Evolutionary conservation across 108 stramenopile genomes (phyloP), one percentile per base, ranked within the genome.

Genomic region (Chaetoceros tenuissimus): DNA sequence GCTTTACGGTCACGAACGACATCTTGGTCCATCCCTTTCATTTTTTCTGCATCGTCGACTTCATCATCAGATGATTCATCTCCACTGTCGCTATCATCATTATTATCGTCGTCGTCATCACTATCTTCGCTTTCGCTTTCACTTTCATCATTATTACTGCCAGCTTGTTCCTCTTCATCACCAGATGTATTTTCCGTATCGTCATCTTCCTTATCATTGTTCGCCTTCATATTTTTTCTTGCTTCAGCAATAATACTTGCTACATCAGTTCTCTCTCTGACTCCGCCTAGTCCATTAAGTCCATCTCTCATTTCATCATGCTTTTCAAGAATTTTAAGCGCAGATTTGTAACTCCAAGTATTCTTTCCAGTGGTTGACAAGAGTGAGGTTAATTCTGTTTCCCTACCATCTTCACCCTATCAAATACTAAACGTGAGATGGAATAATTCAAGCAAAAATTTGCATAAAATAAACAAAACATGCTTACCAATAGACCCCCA

Each of bases 321-420:
- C 34, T 59, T 60, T 27, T 77, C 62, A 19, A 91, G 60, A 24
- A 79, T 61, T 24, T 80, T 61, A 55, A 91, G 57, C 19, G 85
- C 89, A 10, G 85, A 82, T 57, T 83, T 79, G 63, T 87, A 91
- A 23, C 81, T 83, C 89, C 89, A 90, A 27, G 84, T 77, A 53
- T 70, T 75, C 74, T 31, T 40, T 3, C 59, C 51, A 7, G 62
- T 56, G 13, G 63, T 55, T 40, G 69, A 59, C 17, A 57, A 59
- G 16, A 69, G 24, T 31, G 54, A 43, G 23, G 60, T 63, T 24
- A 58, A 34, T 26, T 60, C 60, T 30, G 57, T 67, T 29, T 63
- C 27, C 24, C 60, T 73, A 26, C 84, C 88, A 69, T 89, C 88
- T 72, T 89, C 88, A 27, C 84, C 88, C 84, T 86, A 48, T 24